Conservation (phyloP, 805 yeast genomes). For the Candida ovalis region DNA sequence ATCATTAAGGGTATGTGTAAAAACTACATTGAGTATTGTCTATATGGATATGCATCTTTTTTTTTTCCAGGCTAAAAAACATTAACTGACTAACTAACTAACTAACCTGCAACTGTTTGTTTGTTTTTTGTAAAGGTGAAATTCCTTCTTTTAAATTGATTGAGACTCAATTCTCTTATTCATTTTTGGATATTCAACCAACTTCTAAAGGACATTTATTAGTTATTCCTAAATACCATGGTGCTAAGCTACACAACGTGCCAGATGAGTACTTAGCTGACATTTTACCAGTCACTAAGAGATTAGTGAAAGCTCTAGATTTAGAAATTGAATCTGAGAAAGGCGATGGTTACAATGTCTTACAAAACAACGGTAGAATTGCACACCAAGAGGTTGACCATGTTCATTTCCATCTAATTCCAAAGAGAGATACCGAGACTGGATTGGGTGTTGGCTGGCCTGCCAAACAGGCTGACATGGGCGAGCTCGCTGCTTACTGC, state of each 20-base stretch:
- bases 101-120: background rate
- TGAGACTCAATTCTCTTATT: slow-evolving; percentile 77
- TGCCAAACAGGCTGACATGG: slow-evolving; percentile 74
- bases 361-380: slow-evolving; percentile 91
- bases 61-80: too few relatives aligned
- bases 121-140: slow-evolving; percentile 56
- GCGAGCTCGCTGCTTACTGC: slow-evolving; percentile 63
- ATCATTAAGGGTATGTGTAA: slow-evolving; percentile 69
- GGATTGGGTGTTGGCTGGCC: slow-evolving; percentile 96
- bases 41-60: too few relatives aligned
- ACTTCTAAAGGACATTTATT: slow-evolving; percentile 84
- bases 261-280: slow-evolving; percentile 91
- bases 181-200: slow-evolving; percentile 93
- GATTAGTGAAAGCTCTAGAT: slow-evolving; percentile 68
- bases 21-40: too few relatives aligned
- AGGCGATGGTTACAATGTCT: slow-evolving; percentile 77
- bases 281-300: slow-evolving; percentile 83
- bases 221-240: slow-evolving; percentile 90
- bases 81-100: too few relatives aligned
- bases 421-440: slow-evolving; percentile 67
- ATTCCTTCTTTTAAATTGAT: slow-evolving; percentile 89
- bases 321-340: slow-evolving; percentile 59
- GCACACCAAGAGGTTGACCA: slow-evolving; percentile 97
- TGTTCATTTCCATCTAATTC: slow-evolving; percentile 95
- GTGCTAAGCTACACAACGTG: slow-evolving; percentile 84